Evolutionary conservation across 306 rosid genomes (phyloP).

Genomic region (Vigna radiata): DNA sequence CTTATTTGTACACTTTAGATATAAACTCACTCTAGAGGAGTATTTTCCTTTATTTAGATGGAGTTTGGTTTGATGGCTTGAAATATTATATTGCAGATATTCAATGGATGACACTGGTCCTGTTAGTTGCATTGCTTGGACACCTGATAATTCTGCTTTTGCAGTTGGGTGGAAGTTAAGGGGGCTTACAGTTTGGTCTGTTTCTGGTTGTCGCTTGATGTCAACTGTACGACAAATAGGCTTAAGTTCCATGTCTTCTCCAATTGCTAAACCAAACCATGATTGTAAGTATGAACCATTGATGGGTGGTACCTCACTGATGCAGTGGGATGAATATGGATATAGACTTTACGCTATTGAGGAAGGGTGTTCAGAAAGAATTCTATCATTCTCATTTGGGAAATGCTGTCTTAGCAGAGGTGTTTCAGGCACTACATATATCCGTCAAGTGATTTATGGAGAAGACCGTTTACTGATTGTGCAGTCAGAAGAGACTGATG

Average conservation of each 20-base stretch:
- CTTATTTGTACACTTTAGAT: not conserved
- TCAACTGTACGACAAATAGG: slow-evolving; percentile 92
- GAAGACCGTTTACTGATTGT: slow-evolving; percentile 87
- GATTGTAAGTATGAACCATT: slow-evolving; percentile 84
- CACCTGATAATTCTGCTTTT: slow-evolving; percentile 97
- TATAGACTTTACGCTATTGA: slow-evolving; percentile 90
- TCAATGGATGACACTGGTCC: slow-evolving; percentile 94
- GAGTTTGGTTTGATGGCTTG: slow-evolving; percentile 38
- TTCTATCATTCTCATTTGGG: slow-evolving; percentile 91
- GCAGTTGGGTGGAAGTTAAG: slow-evolving; percentile 98
- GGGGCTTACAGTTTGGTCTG: slow-evolving; percentile 98
- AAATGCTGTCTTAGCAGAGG: slow-evolving; percentile 99
- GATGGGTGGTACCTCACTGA: slow-evolving; percentile 89
- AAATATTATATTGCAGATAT: slow-evolving; percentile 69
- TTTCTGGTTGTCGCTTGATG: slow-evolving; percentile 98
- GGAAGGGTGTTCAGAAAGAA: slow-evolving; percentile 76
- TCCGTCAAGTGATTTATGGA: slow-evolving; percentile 93
- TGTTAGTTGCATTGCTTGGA: slow-evolving; percentile 95
- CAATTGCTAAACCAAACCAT: slow-evolving; percentile 77
- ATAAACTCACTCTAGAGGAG: slow-evolving; percentile 14
- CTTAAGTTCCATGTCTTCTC: slow-evolving; percentile 90
- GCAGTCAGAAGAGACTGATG: slow-evolving; percentile 96
- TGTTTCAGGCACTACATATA: slow-evolving; percentile 86
- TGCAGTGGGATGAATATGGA: slow-evolving; percentile 98
- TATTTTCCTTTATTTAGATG: slow-evolving; percentile 1